Conservation (phyloP, 2,329 filamentous ascomycete genomes). For the Fusarium verticillioides region DNA sequence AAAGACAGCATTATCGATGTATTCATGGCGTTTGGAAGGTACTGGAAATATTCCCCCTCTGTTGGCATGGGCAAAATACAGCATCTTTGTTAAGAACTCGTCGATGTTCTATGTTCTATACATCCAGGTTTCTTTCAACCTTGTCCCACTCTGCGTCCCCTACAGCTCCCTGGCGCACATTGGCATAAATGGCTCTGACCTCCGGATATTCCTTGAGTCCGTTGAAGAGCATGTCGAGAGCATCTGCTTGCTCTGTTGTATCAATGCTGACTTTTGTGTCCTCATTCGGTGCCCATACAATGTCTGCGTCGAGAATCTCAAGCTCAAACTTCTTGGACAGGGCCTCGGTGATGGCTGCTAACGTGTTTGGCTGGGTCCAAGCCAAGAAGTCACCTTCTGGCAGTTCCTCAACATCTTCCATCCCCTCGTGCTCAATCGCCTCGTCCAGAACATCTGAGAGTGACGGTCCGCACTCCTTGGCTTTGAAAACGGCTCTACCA, state of each 20-base stretch:
- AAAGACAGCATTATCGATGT: conserved; percentile 26
- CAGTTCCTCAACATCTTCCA: conserved; percentile 76
- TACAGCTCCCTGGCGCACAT: conserved; percentile 65
- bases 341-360: conserved; percentile 52
- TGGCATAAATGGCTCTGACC: conserved; percentile 83
- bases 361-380: conserved; percentile 51
- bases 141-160: conserved; percentile 65
- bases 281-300: conserved; percentile 85
- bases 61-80: conserved; percentile 22
- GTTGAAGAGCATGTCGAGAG: conserved; percentile 69
- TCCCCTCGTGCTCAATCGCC: conserved; percentile 82
- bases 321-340: conserved; percentile 73
- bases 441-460: conserved; percentile 83
- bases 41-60: conserved; percentile 33
- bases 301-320: conserved; percentile 78
- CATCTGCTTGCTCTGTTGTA: conserved; percentile 63
- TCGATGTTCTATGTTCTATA: conserved; percentile 47
- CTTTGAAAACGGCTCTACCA: conserved; percentile 77
- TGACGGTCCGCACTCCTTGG: conserved; percentile 58
- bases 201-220: conserved; percentile 74
- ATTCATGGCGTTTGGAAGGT: conserved; percentile 43
- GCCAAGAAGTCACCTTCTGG: conserved; percentile 77
- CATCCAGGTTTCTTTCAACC: conserved; percentile 64
- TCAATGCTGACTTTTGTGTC: conserved; percentile 78
- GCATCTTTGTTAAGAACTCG: conserved; percentile 34